Conservation (phyloP, 129 eudicot genomes). For the Escallonia rubra region DNA sequence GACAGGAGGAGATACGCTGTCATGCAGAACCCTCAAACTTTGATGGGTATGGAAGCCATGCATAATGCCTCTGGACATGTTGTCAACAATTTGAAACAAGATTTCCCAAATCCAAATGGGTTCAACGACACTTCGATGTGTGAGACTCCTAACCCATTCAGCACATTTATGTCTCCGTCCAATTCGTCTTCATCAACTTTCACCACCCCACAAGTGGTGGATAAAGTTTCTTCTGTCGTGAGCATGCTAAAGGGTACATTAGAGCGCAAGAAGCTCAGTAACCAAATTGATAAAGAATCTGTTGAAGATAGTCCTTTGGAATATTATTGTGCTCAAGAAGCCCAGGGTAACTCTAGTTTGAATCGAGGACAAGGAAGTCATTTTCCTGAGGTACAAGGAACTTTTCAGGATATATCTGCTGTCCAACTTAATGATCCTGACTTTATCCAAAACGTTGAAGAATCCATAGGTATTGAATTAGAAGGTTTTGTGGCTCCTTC, state of each 20-base stretch:
- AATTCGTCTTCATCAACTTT: slow-evolving; percentile 54
- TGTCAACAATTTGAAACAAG: slow-evolving; percentile 45
- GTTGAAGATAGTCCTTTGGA: slow-evolving; percentile 49
- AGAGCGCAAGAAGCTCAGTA: slow-evolving; percentile 63
- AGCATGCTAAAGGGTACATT: slow-evolving; percentile 85
- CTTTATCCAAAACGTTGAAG: slow-evolving; percentile 46
- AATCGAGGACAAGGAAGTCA: slow-evolving; percentile 35
- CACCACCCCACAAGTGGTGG: slow-evolving; percentile 34
- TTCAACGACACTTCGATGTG: slow-evolving; percentile 24
- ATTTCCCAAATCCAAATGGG: slow-evolving; percentile 25
- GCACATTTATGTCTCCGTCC: slow-evolving; percentile 52
- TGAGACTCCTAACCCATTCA: slow-evolving; percentile 38
- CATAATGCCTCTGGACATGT: slow-evolving; percentile 37
- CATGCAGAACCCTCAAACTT: slow-evolving; percentile 66
- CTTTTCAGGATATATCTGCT: slow-evolving; percentile 30
- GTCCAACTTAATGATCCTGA: slow-evolving; percentile 29
- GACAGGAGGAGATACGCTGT: slow-evolving; percentile 79
- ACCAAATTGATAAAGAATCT: slow-evolving; percentile 40
- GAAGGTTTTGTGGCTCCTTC: slow-evolving; percentile 38
- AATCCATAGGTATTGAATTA: slow-evolving; percentile 29
- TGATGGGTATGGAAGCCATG: slow-evolving; percentile 65
- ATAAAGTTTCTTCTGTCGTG: slow-evolving; percentile 76
- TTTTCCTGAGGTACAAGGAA: slow-evolving; percentile 38
- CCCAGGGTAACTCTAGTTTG: slow-evolving; percentile 21
- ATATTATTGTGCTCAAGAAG: slow-evolving; percentile 40